A percentile compares a stretch with the other conserved stretches of the same genome.
phyloP scores from a whole-genome alignment of 192 early-diverging fungal genomes.

The Coemansia sp. region DNA sequence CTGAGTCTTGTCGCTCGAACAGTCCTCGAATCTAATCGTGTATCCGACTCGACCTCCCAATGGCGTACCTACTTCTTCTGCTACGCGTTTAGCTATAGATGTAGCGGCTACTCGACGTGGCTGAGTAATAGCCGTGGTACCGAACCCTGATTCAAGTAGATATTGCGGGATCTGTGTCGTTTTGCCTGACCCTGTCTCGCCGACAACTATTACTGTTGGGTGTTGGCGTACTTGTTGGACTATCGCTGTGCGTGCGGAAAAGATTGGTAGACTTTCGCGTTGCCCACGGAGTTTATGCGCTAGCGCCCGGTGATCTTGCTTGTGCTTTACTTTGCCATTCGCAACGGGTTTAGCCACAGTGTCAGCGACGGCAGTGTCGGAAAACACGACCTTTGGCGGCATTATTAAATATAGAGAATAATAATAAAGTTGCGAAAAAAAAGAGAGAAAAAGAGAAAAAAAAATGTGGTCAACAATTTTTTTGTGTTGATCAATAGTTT shows the following conservation, averaged over 20 bases:
- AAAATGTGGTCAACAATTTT: neutral
- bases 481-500: neutral
- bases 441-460: neutral
- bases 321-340: conserved; percentile 8
- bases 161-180: conserved; percentile 96
- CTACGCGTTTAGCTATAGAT: conserved; percentile 78
- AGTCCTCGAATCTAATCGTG: conserved; percentile 95
- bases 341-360: conserved; percentile 2
- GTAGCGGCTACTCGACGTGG: conserved; percentile 85
- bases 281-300: conserved; percentile 32
- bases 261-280: conserved; percentile 61
- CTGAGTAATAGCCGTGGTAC: conserved; percentile 76
- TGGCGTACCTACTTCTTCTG: conserved; percentile 76
- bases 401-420: neutral
- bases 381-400: conserved; percentile 12
- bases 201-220: conserved; percentile 70
- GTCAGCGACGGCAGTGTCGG: neutral
- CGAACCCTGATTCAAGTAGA: conserved; percentile 70
- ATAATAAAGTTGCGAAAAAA: too few species aligned
- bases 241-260: conserved; percentile 44
- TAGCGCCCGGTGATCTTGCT: conserved; percentile 19
- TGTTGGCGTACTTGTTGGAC: conserved; percentile 28
- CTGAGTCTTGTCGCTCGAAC: conserved; percentile 73
- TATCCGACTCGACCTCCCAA: conserved; percentile 87
- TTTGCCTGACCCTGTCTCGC: conserved; percentile 83